Evolutionary conservation across 768 basidiomycete genomes (phyloP), one percentile per base, ranked within the genome.

Genomic region (Kwoniella pini): DNA sequence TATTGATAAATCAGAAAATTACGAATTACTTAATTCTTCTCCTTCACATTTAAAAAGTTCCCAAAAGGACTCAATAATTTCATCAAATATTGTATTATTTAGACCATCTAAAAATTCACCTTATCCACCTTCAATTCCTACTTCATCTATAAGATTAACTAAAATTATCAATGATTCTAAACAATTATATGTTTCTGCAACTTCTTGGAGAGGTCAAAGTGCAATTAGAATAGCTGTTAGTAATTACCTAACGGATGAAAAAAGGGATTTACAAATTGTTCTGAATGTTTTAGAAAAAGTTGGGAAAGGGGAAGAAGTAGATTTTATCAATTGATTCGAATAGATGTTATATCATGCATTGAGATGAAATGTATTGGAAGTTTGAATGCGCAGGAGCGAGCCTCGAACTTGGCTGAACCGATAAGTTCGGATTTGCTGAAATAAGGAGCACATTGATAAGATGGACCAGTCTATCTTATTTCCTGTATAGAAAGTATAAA

Each of bases 141-240:
- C 53, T 6, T 54, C 60, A 30, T 68, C 57, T 17, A 19, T 51
- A 7, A 51, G 45, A 7, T 62, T 82, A 19, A 66, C 76, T 1
- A 31, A 55, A 15, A 73, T 68, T 9, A 71, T 82, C 53, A 82
- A 82, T 60, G 67, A 54, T 19, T 72, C 68, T 15, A 67, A 79
- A 43, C 67, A 68, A 58, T 71, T 80, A 15, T 81, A 80, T 57
- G 77, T 79, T 2, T 79, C 78, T 10, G 71, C 69, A 0, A 80
- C 81, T 22, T 67, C 43, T 0, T 81, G 80, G 81, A 70, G 72
- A 21, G 79, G 79, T 1, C 36, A 68, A 21, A 70, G 73, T 7
- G 81, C 80, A 4, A 74, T 80, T 1, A 57, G 82, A 62, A 54
- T 82, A 26, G 81, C 81, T 0, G 81, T 82, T 3, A 74, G 74